These are phyloP conservation scores for Rhizophora apiculata DNA, from an alignment of 345 rosid genomes.

Conservation along the genomic window DNA sequence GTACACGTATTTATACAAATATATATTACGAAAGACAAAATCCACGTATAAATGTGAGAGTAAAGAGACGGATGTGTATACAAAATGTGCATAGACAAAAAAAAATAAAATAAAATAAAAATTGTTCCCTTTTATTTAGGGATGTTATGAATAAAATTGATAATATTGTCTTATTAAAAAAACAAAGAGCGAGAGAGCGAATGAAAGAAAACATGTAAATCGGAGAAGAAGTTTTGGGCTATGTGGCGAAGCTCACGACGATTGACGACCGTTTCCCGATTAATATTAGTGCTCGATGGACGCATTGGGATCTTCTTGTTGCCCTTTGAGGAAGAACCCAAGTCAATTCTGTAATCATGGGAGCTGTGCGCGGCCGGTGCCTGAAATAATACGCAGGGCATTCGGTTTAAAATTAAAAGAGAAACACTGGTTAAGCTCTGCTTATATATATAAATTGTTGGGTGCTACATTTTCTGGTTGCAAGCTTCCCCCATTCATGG, in stretches of 20 bases:
- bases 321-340: slow-evolving; percentile 66
- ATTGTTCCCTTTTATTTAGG: too few species aligned
- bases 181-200: neutral
- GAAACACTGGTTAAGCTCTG: neutral
- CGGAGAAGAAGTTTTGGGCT: neutral
- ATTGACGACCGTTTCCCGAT: slow-evolving; percentile 55
- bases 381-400: slow-evolving; percentile 18
- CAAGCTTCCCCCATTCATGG: too few species aligned
- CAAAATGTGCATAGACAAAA: too few species aligned
- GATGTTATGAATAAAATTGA: too few species aligned
- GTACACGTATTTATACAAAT: neutral
- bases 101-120: too few species aligned
- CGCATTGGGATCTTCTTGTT: slow-evolving; percentile 50
- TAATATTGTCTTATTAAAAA: neutral
- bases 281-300: slow-evolving; percentile 22
- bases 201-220: neutral
- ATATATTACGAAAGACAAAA: too few species aligned
- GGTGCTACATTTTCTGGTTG: too few species aligned
- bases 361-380: slow-evolving; percentile 31
- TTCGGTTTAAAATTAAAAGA: neutral
- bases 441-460: too few species aligned
- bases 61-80: too few species aligned
- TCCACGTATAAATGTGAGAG: too few species aligned
- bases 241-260: slow-evolving; percentile 51
- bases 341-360: slow-evolving; percentile 49